These are phyloP conservation scores for Protomyces inundatus DNA, from an alignment of 1,139 yeast genomes.

Conservation along the genomic window DNA sequence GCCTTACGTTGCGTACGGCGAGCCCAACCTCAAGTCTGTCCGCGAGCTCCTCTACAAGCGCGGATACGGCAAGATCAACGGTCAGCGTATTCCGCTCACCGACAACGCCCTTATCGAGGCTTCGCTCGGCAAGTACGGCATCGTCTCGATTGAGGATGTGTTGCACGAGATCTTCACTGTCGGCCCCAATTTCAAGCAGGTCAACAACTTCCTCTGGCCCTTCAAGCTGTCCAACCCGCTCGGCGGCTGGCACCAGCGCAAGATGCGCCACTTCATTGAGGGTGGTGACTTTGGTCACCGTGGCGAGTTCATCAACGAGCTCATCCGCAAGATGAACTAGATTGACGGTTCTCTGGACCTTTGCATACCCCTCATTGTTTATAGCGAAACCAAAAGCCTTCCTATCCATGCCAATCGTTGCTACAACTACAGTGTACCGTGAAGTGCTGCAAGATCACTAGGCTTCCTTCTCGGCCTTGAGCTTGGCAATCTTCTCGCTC, in stretches of 20 bases:
- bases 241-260: constrained; percentile 99
- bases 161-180: constrained; percentile 96
- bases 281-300: constrained; percentile 99
- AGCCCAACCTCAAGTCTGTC: constrained; percentile 94
- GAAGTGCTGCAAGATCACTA: no score
- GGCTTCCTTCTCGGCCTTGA: background rate
- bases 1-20: constrained; percentile 99
- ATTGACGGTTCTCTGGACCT: background rate
- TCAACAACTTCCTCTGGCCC: constrained; percentile 99
- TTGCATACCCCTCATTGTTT: background rate
- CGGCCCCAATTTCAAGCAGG: constrained; percentile 99
- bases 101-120: constrained; percentile 95
- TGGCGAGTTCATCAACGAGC: constrained; percentile 96
- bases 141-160: constrained; percentile 92
- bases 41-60: constrained; percentile 99
- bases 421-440: background rate
- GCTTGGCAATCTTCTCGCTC: constrained; percentile 22
- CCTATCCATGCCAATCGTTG: background rate
- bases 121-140: constrained; percentile 91
- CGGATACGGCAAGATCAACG: constrained; percentile 99
- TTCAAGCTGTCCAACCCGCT: constrained; percentile 98
- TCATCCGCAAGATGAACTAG: constrained; percentile 95
- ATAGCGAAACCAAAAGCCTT: background rate
- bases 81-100: constrained; percentile 92
- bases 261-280: constrained; percentile 99